These are phyloP conservation scores for Uronychia setigera DNA, from an alignment of 73 alveolate genomes.

Conservation along the genomic window DNA sequence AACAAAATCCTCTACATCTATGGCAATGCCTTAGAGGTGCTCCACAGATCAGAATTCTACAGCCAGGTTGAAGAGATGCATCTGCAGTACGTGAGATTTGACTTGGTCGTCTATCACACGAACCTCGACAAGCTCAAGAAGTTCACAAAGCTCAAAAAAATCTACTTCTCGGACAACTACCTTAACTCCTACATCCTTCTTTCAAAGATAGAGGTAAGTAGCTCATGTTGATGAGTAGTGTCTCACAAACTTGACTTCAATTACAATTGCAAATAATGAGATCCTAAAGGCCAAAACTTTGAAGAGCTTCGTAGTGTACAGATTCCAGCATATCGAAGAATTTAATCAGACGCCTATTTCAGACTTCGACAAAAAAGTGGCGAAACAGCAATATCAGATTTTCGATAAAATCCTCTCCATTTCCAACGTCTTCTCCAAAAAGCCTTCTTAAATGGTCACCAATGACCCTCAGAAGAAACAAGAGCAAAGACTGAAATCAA, in stretches of 20 bases:
- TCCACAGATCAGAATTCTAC: constrained; percentile 79
- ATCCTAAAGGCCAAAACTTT: constrained; percentile 47
- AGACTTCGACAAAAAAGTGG: constrained; percentile 69
- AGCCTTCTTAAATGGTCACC: constrained; percentile 9
- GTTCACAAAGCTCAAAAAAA: constrained; percentile 72
- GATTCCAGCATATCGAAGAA: constrained; percentile 75
- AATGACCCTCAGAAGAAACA: constrained; percentile 43
- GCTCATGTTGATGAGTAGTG: constrained; percentile 28
- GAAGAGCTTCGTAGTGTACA: constrained; percentile 78
- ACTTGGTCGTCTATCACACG: constrained; percentile 67
- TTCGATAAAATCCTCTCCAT: constrained; percentile 66
- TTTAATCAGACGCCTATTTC: constrained; percentile 72
- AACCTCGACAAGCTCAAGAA: constrained; percentile 72
- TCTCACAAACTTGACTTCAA: constrained; percentile 1
- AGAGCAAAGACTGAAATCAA: constrained; percentile 39
- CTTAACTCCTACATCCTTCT: constrained; percentile 75
- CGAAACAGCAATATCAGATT: constrained; percentile 58
- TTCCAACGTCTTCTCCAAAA: constrained; percentile 44
- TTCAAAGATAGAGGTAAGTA: constrained; percentile 73
- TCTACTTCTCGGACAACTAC: constrained; percentile 74
- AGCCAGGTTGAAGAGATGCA: constrained; percentile 72
- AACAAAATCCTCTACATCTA: constrained; percentile 76
- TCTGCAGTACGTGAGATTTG: constrained; percentile 75
- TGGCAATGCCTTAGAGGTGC: constrained; percentile 88
- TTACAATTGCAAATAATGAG: constrained; percentile 77